These are phyloP conservation scores for Pogostemon cablin DNA, from an alignment of 257 asterid genomes.

Conservation along the genomic window DNA sequence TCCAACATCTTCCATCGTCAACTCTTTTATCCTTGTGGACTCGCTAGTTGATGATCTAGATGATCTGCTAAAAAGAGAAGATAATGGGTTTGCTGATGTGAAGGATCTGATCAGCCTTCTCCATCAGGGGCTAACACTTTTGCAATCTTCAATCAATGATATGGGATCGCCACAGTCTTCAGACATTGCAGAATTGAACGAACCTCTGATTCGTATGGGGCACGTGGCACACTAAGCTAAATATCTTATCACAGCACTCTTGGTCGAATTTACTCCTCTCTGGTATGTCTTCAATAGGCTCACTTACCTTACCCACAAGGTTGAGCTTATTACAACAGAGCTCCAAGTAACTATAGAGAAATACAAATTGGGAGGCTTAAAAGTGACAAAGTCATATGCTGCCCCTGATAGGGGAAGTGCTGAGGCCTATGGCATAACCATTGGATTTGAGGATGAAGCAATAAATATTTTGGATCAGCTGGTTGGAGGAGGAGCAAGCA, in stretches of 20 bases:
- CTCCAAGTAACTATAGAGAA: neutral
- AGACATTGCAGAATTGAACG: neutral
- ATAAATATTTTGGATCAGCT: neutral
- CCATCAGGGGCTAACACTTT: neutral
- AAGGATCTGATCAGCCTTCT: neutral
- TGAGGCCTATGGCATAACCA: no score
- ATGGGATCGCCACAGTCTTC: neutral
- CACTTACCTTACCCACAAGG: neutral
- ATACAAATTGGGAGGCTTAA: neutral
- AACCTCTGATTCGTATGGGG: neutral
- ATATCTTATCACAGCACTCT: neutral
- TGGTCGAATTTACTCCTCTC: neutral
- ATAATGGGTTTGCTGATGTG: neutral
- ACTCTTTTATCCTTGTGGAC: neutral
- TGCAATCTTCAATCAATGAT: neutral
- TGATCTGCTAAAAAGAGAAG: no score
- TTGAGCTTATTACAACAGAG: neutral
- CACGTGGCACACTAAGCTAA: neutral
- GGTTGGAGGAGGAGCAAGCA: constrained; percentile 7
- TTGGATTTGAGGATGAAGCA: constrained; percentile 2
- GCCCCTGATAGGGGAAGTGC: no score
- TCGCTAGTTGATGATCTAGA: no score
- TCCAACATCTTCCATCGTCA: neutral
- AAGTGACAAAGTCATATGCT: no score
- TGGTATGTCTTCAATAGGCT: neutral